A percentile compares a stretch with the other conserved stretches of the same genome.
phyloP scores from a whole-genome alignment of 129 eudicot species.

The Pulicaria dysenterica region DNA sequence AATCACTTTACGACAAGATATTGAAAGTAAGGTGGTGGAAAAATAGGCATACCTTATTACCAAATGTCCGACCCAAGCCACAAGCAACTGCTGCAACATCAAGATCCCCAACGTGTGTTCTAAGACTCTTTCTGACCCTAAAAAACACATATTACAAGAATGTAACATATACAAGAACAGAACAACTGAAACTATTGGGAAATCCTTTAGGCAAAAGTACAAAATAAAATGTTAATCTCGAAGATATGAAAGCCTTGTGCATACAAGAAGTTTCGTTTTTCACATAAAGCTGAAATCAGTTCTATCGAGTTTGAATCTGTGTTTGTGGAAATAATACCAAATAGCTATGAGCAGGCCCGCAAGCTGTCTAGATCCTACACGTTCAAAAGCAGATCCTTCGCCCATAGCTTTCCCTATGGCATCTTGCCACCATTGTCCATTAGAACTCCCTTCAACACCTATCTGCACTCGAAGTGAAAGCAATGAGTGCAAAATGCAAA shows the following conservation, averaged over 20 bases:
- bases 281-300: conserved; percentile 12
- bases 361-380: conserved; percentile 92
- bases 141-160: conserved; percentile 16
- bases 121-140: conserved; percentile 85
- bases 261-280: not conserved
- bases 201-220: not conserved
- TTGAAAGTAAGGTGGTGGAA: not conserved
- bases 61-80: conserved; percentile 95
- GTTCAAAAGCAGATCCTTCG: conserved; percentile 82
- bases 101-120: conserved; percentile 93
- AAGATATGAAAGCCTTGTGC: not conserved
- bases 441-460: conserved; percentile 98
- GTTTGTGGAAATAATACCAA: conserved; percentile 51
- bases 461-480: conserved; percentile 54
- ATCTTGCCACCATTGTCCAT: conserved; percentile 97
- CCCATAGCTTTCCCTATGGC: conserved; percentile 88
- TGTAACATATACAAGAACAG: conserved; percentile 18
- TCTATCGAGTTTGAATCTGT: not conserved
- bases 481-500: conserved; percentile 18
- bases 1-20: not conserved
- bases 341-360: conserved; percentile 89
- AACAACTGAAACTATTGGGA: conserved; percentile 2
- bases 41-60: conserved; percentile 74
- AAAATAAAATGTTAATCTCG: not conserved
- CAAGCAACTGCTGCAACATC: conserved; percentile 97